Evolutionary conservation across 1,139 yeast genomes (phyloP).

Genomic region (Geotrichum histeridarum): DNA sequence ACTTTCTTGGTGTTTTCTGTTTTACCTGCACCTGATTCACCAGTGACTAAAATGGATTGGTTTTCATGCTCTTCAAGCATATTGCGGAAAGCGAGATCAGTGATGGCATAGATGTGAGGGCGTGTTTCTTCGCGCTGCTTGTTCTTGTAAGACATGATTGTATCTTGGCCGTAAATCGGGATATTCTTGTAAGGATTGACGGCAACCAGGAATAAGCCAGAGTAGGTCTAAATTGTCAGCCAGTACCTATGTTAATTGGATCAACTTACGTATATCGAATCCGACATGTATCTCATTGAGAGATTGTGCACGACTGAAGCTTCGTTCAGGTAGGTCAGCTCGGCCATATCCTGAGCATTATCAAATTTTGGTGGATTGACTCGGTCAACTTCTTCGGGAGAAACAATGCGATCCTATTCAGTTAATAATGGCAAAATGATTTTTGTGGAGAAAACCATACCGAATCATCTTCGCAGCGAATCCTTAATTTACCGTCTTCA

Average conservation of each 20-base stretch:
- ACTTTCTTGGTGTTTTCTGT: slow-evolving; percentile 97
- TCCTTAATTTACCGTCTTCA: slow-evolving; percentile 48
- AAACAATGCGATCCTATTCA: slow-evolving; percentile 42
- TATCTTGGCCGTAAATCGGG: slow-evolving; percentile 64
- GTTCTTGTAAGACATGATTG: slow-evolving; percentile 51
- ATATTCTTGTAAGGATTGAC: slow-evolving; percentile 82
- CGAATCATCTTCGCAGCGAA: slow-evolving; percentile 49
- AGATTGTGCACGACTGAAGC: slow-evolving; percentile 87
- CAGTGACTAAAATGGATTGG: slow-evolving; percentile 91
- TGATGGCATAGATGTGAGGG: slow-evolving; percentile 90
- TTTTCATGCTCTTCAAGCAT: slow-evolving; percentile 65
- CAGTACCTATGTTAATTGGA: slow-evolving; percentile 37
- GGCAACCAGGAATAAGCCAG: slow-evolving; percentile 91
- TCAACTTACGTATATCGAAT: slow-evolving; percentile 54
- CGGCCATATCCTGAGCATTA: slow-evolving; percentile 92
- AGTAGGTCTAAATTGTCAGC: slow-evolving; percentile 43
- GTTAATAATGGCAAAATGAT: slow-evolving; percentile 9
- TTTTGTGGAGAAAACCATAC: slow-evolving; percentile 25
- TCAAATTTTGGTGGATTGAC: slow-evolving; percentile 88
- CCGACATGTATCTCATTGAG: slow-evolving; percentile 68
- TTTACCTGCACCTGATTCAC: slow-evolving; percentile 98
- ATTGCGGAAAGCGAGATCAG: slow-evolving; percentile 81
- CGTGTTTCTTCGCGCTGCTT: slow-evolving; percentile 43
- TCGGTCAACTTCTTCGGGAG: slow-evolving; percentile 50
- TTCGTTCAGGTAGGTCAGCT: slow-evolving; percentile 86